phyloP scores from a whole-genome alignment of 352 stramenopile genomes.

The Globisporangium cylindrosporum region DNA sequence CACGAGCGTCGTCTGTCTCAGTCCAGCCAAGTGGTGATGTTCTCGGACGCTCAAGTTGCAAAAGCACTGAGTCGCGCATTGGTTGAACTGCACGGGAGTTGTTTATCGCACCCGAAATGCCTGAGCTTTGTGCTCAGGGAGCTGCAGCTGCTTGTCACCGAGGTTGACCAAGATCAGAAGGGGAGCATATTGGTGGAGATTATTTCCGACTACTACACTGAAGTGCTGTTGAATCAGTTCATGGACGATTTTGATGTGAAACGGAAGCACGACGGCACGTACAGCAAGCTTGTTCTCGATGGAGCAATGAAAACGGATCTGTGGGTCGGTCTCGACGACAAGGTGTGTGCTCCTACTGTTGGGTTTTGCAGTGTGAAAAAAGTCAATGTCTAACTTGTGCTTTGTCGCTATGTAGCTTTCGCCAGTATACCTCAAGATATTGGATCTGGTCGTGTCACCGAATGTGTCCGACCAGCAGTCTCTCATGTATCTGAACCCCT shows the following conservation, averaged over 20 bases:
- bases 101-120: conserved; percentile 26
- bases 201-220: conserved; percentile 44
- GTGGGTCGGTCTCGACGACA: conserved; percentile 36
- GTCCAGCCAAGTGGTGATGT: background rate
- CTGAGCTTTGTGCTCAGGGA: conserved; percentile 48
- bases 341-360: conserved; percentile 11
- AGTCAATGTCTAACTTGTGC: background rate
- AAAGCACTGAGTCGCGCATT: conserved; percentile 24
- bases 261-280: conserved; percentile 21
- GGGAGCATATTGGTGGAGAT: conserved; percentile 27
- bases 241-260: conserved; percentile 40
- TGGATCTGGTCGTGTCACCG: conserved; percentile 43
- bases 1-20: background rate
- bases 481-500: conserved; percentile 37
- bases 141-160: conserved; percentile 28
- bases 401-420: conserved; percentile 19
- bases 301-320: conserved; percentile 39
- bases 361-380: background rate
- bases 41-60: conserved; percentile 10
- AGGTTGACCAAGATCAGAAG: conserved; percentile 22
- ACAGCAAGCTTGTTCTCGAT: conserved; percentile 30
- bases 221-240: conserved; percentile 38
- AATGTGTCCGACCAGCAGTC: conserved; percentile 40
- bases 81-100: conserved; percentile 30
- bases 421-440: conserved; percentile 42